Percentiles rank a stretch among this genome's conserved stretches.
Evolutionary conservation across 2,329 filamentous ascomycete genomes (phyloP).

Genomic region (Neurospora sp.): DNA sequence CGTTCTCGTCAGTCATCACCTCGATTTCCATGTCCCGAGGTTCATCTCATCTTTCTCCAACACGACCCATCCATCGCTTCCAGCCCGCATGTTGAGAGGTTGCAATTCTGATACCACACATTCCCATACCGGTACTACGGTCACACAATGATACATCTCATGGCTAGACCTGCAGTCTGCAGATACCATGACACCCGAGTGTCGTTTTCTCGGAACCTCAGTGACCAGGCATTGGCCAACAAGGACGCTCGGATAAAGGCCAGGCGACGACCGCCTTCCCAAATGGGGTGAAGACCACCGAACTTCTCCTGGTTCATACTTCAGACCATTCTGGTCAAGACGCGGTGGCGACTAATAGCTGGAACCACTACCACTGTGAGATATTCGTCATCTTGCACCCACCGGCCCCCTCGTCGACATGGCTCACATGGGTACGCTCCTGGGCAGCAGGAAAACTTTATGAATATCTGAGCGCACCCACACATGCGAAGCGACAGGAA

Average conservation of each 20-base stretch:
- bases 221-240: neutral
- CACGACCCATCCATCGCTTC: neutral
- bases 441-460: neutral
- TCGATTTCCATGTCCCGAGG: neutral
- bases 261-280: neutral
- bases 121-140: neutral
- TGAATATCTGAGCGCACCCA: neutral
- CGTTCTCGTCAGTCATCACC: neutral
- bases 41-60: neutral
- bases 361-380: neutral
- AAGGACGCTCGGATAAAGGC: neutral
- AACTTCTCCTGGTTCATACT: neutral
- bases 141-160: neutral
- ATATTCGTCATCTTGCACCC: neutral
- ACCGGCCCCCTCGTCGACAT: neutral
- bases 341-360: neutral
- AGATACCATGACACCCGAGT: neutral
- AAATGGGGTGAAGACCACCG: neutral
- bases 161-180: neutral
- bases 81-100: neutral
- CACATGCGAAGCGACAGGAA: neutral
- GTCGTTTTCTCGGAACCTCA: neutral
- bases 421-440: neutral
- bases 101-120: neutral
- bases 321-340: neutral